Base-by-base conservation (phyloP, 2,329 filamentous ascomycete genomes). In the Sclerotinia nivalis region DNA sequence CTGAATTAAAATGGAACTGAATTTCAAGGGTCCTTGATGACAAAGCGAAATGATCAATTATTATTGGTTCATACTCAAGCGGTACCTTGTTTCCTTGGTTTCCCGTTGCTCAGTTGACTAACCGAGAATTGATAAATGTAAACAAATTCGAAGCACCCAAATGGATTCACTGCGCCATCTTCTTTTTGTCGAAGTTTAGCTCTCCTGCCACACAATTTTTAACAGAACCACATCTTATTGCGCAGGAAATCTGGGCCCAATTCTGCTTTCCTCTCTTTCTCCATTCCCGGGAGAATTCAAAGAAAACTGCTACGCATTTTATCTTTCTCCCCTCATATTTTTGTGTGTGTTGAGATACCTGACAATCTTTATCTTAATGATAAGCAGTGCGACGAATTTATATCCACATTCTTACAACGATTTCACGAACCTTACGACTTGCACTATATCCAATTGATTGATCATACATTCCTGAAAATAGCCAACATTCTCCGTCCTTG, bases 401-500 rank as follows among this genome's bases (percentile, higher is more conserved):
- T 64, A 69, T 69, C 66, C 66, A 69, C 66, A 64, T 64, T 52
- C 60, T 28, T 47, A n/a, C 58, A 47, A 60, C 65, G 6, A 37
- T 60, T 37, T 59, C 40, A 67, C 54, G 37, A 59, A 55, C 45
- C 20, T 25, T 54, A 62, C 47, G 45, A 69, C 34, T 64, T 47
- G n/a, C 49, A n/a, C 4, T 3, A 50, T 50, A 54, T 22, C 4
- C 20, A 25, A 25, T n/a, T 25, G 60, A 40, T 34, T 28, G 12
- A 50, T 12, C 25, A 34, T 66, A 60, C 54, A 60, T 60, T 68
- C 56, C 66, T 37, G 22, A 43, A 20, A 28, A 62, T 20, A 62
- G n/a, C 12, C 45, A 49, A 25, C 74, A 76, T 75, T 75, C 70
- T 70, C 74, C 22, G 45, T 45, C 13, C 55, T 58, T 72, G 60